Conservation (phyloP, 257 asterid species). For the Nicotiana sylvestris region DNA sequence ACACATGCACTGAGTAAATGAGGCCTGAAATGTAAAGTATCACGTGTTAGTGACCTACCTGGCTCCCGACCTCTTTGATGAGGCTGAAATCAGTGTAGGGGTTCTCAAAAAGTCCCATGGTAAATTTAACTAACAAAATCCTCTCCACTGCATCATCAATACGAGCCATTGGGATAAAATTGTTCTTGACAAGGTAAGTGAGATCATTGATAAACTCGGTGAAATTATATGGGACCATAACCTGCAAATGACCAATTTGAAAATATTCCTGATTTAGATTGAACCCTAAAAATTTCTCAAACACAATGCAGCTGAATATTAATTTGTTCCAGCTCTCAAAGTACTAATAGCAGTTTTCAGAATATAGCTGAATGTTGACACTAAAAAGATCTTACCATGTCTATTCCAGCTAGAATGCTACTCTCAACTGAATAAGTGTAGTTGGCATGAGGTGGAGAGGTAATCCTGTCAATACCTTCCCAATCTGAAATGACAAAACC, state of each 20-base stretch:
- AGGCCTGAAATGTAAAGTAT: neutral
- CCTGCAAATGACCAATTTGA: constrained; percentile 37
- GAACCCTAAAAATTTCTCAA: neutral
- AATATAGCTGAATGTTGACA: neutral
- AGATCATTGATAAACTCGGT: constrained; percentile 76
- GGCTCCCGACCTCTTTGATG: constrained; percentile 69
- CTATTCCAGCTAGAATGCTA: constrained; percentile 74
- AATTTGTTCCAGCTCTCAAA: neutral
- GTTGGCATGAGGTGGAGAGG: constrained; percentile 68
- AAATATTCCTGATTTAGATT: constrained; percentile 3
- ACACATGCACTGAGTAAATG: neutral
- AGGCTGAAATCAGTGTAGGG: constrained; percentile 83
- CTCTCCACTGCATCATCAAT: constrained; percentile 84
- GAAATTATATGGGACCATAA: constrained; percentile 70
- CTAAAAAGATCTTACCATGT: constrained; percentile 47
- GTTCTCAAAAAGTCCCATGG: constrained; percentile 80
- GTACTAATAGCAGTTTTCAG: neutral
- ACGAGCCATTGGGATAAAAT: constrained; percentile 55
- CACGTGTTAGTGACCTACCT: constrained; percentile 35
- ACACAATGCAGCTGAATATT: neutral
- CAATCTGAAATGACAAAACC: constrained; percentile 93
- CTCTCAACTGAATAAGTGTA: constrained; percentile 76
- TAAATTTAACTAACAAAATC: constrained; percentile 71
- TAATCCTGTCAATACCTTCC: constrained; percentile 77
- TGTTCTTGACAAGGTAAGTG: constrained; percentile 58